These are phyloP conservation scores for Quercus lobata DNA, from an alignment of 331 rosid genomes.

Conservation along the genomic window DNA sequence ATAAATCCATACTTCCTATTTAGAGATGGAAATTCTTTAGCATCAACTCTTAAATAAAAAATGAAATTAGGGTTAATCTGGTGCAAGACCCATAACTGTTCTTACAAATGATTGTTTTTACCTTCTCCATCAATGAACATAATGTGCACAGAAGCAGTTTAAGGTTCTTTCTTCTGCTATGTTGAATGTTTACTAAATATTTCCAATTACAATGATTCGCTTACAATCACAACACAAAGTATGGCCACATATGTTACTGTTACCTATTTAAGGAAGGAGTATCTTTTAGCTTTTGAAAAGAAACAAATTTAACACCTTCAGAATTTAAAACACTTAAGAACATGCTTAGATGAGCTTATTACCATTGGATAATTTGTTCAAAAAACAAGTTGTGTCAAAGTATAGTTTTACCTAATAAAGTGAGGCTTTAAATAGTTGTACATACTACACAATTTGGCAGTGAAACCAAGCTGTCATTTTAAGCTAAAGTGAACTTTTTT, in stretches of 20 bases:
- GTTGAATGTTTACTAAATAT: neutral
- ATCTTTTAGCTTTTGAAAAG: neutral
- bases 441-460: too few species aligned
- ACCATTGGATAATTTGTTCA: too few species aligned
- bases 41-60: neutral
- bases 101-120: neutral
- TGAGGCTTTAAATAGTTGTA: too few species aligned
- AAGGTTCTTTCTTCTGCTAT: neutral
- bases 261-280: neutral
- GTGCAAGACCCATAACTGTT: neutral
- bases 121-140: neutral
- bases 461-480: too few species aligned
- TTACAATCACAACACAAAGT: neutral
- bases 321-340: neutral
- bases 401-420: too few species aligned
- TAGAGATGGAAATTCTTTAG: neutral
- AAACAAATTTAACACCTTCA: neutral
- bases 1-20: neutral
- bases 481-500: too few species aligned
- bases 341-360: too few species aligned
- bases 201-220: neutral
- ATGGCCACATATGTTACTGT: neutral
- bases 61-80: neutral
- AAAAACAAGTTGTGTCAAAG: too few species aligned
- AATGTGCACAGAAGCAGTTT: neutral